Evolutionary conservation across 2,329 filamentous ascomycete genomes (phyloP), one percentile per base, ranked within the genome.

Genomic region (Fusarium oxysporum): DNA sequence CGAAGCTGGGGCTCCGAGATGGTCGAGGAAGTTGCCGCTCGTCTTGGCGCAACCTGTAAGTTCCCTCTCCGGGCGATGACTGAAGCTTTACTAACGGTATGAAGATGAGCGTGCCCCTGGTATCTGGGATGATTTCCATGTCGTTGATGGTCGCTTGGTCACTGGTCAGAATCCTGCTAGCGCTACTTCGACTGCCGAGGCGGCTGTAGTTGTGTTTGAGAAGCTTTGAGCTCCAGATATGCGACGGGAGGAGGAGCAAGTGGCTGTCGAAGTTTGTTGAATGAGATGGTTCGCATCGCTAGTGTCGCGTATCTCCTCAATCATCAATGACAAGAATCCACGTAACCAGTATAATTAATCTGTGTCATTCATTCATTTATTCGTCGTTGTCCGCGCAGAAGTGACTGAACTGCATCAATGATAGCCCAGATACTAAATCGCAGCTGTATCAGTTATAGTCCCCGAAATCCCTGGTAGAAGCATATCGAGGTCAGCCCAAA

Each of bases 81-180:
- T 6, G 11, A 3, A 8, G 8, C 6, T 4, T 6, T 33, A 41
- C 65, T 68, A 3, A 68, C n/a, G 28, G 25, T 2, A 19, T 19
- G 6, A 21, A 68, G 65, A 68, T 25, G 41, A 40, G 19, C 65
- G 65, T 19, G 45, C 65, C 5, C 23, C 65, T 28, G 65, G 63
- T 5, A 38, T 68, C 0, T 68, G 65, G 65, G 63, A 68, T 17
- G 65, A 68, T 6, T 68, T 68, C 12, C 65, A 68, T 10, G 1
- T 68, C 8, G 37, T 68, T 11, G 55, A 68, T 35, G 65, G 55
- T 21, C 63, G 65, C 10, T 32, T 68, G 37, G 55, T 68, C 10
- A 68, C 65, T 9, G 65, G 65, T 1, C 65, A 68, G 47, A 68
- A 68, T 6, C 65, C 65, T 17, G 63, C 65, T 8, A 68, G 65